Conservation (phyloP, 169 alveolate genomes). For the Prorocentrum cordatum region DNA sequence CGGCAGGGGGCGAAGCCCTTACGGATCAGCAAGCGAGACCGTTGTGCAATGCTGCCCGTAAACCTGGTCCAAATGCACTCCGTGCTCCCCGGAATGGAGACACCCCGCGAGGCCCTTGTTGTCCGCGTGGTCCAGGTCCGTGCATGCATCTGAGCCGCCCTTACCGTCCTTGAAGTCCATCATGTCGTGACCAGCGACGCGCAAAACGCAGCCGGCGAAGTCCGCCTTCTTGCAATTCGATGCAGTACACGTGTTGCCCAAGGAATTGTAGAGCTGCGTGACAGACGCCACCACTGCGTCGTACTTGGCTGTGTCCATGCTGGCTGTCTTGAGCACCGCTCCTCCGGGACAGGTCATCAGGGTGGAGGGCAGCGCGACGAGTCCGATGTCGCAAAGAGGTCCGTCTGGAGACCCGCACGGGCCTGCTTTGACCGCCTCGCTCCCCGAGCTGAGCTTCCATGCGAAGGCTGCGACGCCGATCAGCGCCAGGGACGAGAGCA, state of each 20-base stretch:
- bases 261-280: background rate
- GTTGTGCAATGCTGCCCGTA: conserved; percentile 5
- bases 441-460: too few relatives aligned
- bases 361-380: background rate
- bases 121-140: conserved; percentile 40
- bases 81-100: conserved; percentile 29
- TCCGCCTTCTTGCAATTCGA: conserved; percentile 52
- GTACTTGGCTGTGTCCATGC: background rate
- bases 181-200: conserved; percentile 65
- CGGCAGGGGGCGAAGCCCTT: too few relatives aligned
- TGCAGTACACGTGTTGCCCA: conserved; percentile 13
- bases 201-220: conserved; percentile 57
- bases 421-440: too few relatives aligned
- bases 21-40: conserved; percentile 52
- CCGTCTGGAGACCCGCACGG: too few relatives aligned
- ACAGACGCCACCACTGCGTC: conserved; percentile 7
- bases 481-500: too few relatives aligned
- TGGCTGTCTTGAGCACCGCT: background rate
- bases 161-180: conserved; percentile 47
- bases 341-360: conserved; percentile 24
- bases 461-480: too few relatives aligned
- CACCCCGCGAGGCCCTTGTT: conserved; percentile 22
- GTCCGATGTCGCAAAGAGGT: too few relatives aligned
- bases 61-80: background rate
- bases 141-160: conserved; percentile 61